Evolutionary conservation across 306 rosid species (phyloP), one percentile per base, ranked within the genome.

Genomic region (Echinosophora koreensis): DNA sequence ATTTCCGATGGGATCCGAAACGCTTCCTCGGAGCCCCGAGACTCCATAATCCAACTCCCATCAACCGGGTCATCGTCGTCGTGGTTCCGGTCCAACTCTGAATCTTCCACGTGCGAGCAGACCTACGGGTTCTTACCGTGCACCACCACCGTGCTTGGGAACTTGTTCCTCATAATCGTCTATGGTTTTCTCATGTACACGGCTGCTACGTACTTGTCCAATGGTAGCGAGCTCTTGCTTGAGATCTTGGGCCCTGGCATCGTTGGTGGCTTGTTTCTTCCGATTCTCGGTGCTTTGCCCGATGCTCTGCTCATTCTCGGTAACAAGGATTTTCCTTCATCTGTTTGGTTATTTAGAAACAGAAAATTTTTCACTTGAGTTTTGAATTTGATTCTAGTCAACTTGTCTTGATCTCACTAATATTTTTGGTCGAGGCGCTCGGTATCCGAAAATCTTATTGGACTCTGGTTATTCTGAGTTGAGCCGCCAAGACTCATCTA

Each of bases 171-270:
- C 27, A 92, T 90, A 38, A 0, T 88, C 4, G 61, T 90, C 6
- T 95, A 95, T 37, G 97, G 98, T 0, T 88, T 68, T n/a, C 74
- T 95, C 12, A 92, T 92, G 98, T 95, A 5, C 79, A 42, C 67
- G 17, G 82, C 98, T 2, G 98, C 98, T 1, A 92, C 85, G 0
- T 95, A 76, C 64, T 86, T 95, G 73, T 90, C 98, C 28, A 3
- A 27, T 13, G 98, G 99, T 5, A 92, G 97, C 5, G 97, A 95
- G 84, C 88, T 95, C 0, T 77, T 95, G 88, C 90, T 95, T 35
- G 97, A 90, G 90, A 90, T 88, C 80, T 88, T 95, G 63, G 97
- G 99, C 14, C 99, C 99, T 13, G 99, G 99, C 11, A 86, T 95
- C 60, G 85, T 95, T 78, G 97, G 98, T 8, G 98, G 98, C 1